Percentiles rank a stretch among this genome's conserved stretches.
Conservation (phyloP, 179 eudicot species). For the Silene coronaria region DNA sequence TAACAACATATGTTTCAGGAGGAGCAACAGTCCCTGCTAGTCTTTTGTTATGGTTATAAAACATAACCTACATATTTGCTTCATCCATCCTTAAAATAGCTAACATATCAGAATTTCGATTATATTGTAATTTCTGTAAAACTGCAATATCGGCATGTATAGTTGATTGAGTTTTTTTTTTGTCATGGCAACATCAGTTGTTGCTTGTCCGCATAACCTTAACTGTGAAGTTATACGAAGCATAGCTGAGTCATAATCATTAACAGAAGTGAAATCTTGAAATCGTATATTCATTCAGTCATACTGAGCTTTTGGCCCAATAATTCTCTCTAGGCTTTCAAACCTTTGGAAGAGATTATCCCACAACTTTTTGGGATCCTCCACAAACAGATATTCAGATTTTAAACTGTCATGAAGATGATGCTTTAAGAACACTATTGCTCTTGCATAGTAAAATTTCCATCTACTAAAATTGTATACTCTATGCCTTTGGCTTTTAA, state of each 20-base stretch:
- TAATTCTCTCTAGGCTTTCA: not conserved
- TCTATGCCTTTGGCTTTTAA: not conserved
- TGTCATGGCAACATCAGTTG: too few relatives aligned
- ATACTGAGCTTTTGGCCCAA: not conserved
- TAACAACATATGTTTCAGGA: not conserved
- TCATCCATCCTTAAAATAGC: not conserved
- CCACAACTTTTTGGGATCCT: not conserved
- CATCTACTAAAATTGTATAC: not conserved
- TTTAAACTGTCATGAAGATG: not conserved
- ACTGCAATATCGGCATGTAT: not conserved
- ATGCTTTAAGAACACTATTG: not conserved
- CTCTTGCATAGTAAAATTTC: not conserved
- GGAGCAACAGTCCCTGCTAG: not conserved
- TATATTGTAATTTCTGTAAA: not conserved
- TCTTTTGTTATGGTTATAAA: not conserved
- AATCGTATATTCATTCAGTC: not conserved
- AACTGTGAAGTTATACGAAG: not conserved
- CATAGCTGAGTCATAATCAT: not conserved
- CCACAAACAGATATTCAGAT: not conserved
- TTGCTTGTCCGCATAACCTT: too few relatives aligned
- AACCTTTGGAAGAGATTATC: not conserved
- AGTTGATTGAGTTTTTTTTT: too few relatives aligned
- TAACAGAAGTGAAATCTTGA: not conserved
- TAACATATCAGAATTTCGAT: not conserved
- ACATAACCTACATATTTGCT: not conserved